Evolutionary conservation across 176 grass and related monocot species (phyloP), one percentile per base, ranked within the genome.

Genomic region (Miscanthus lutarioriparius): DNA sequence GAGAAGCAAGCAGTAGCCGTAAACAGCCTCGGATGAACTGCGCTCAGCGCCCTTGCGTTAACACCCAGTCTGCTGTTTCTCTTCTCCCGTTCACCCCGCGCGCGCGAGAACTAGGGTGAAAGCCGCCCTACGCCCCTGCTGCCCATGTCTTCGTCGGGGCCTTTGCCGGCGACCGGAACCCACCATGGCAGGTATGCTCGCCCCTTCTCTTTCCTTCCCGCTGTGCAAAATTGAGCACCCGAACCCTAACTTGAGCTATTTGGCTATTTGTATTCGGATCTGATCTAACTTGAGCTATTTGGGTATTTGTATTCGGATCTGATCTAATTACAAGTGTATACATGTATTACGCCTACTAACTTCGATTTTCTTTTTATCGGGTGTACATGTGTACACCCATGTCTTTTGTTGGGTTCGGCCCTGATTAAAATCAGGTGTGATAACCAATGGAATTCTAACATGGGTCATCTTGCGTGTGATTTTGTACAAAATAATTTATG

Each of bases 381-480:
- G 49, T 36, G 36, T 36, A 36, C 36, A 36, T 36, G 36, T 53
- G 48, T 51, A 51, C 58, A 62, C n/a, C 58, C 58, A 12, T 62
- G 19, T 62, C 3, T 8, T 20, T 59, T 59, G 22, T 59, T 59
- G 56, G 56, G 56, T 58, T 17, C 16, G 49, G 3, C 54, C 53
- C 54, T 58, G 20, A n/a, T 56, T 23, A n/a, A 61, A 69, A 40
- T 35, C 62, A 68, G 25, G 28, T 80, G 10, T 25, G 36, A 45
- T 37, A n/a, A 20, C 56, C 62, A 27, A 7, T 75, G 53, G 22
- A 84, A 62, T 84, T 67, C 39, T 67, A 53, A 58, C 58, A 26
- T 7, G 25, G 33, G 40, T 16, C 32, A 22, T 61, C 14, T 75
- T n/a, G 19, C 37, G 25, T 66, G 12, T 25, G 62, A 47, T 65